These are phyloP conservation scores for Acidomyces sp. DNA, from an alignment of 495 filamentous ascomycete species.

Conservation along the genomic window DNA sequence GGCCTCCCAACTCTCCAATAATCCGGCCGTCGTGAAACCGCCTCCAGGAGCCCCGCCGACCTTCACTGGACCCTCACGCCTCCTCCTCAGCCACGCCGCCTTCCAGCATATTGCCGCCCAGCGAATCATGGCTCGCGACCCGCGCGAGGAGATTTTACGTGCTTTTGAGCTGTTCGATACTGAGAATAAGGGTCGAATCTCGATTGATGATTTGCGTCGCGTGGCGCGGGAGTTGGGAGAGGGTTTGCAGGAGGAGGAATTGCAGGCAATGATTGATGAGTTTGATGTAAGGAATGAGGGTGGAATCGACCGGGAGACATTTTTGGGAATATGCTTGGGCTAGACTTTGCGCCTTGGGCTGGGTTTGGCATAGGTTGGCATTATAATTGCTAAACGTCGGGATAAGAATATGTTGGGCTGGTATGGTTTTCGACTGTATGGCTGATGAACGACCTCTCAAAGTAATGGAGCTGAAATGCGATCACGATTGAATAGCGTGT, in stretches of 20 bases:
- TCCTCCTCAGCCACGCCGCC: slow-evolving; percentile 56
- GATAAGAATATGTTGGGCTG: background rate
- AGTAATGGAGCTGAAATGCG: no score
- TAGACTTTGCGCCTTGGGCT: background rate
- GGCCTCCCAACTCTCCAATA: slow-evolving; percentile 34
- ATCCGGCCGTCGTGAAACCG: slow-evolving; percentile 9
- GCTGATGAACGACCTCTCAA: no score
- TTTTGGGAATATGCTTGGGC: slow-evolving; percentile 59
- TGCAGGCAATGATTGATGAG: slow-evolving; percentile 94
- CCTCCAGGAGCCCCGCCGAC: slow-evolving; percentile 29
- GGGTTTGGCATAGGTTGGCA: slow-evolving; percentile 1
- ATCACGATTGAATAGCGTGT: no score
- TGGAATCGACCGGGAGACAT: slow-evolving; percentile 79
- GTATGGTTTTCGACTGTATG: no score
- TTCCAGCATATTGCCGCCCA: slow-evolving; percentile 71
- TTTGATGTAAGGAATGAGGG: slow-evolving; percentile 92
- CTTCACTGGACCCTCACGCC: slow-evolving; percentile 31
- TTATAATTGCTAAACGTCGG: background rate
- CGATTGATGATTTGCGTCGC: slow-evolving; percentile 66
- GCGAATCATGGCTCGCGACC: slow-evolving; percentile 69
- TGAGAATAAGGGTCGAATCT: slow-evolving; percentile 69
- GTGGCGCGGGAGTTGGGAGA: slow-evolving; percentile 89
- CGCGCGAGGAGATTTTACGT: slow-evolving; percentile 77
- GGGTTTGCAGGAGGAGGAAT: slow-evolving; percentile 78
- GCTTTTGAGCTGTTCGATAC: slow-evolving; percentile 86